Conservation (phyloP, 148 eudicot genomes). For the Persicaria maculosa region DNA sequence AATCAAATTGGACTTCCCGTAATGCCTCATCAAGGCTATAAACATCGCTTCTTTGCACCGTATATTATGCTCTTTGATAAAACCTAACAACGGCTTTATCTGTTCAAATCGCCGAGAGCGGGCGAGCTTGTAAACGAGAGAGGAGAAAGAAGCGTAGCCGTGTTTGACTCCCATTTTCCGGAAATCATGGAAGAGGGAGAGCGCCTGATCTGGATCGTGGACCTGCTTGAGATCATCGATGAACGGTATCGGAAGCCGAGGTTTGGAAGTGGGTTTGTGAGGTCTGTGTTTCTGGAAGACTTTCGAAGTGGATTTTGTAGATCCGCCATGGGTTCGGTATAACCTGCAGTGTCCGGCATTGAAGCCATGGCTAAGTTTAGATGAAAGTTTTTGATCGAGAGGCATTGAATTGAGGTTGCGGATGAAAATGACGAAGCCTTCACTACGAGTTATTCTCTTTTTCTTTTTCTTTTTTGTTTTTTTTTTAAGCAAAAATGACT, state of each 20-base stretch:
- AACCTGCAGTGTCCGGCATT: neutral
- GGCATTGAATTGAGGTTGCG: neutral
- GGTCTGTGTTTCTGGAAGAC: constrained; percentile 12
- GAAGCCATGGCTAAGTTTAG: neutral
- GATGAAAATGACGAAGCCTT: no score
- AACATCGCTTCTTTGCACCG: constrained; percentile 72
- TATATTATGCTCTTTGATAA: constrained; percentile 35
- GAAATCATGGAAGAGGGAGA: constrained; percentile 50
- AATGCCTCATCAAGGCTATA: constrained; percentile 62
- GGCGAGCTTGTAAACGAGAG: constrained; percentile 79
- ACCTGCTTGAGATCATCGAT: constrained; percentile 48
- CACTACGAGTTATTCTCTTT: no score
- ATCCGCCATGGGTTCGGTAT: neutral
- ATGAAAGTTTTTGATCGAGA: neutral
- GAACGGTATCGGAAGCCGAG: constrained; percentile 50
- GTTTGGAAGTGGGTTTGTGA: constrained; percentile 11
- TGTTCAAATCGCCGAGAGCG: constrained; percentile 40
- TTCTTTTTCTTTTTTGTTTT: no score
- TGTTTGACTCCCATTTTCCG: constrained; percentile 49
- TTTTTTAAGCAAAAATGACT: no score
- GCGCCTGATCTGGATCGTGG: constrained; percentile 51
- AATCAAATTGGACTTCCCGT: constrained; percentile 41
- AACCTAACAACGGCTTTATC: constrained; percentile 37
- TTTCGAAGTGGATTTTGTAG: neutral
- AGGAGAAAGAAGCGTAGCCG: constrained; percentile 82